Conservation (phyloP, 345 rosid species). For the Salix brachista region DNA sequence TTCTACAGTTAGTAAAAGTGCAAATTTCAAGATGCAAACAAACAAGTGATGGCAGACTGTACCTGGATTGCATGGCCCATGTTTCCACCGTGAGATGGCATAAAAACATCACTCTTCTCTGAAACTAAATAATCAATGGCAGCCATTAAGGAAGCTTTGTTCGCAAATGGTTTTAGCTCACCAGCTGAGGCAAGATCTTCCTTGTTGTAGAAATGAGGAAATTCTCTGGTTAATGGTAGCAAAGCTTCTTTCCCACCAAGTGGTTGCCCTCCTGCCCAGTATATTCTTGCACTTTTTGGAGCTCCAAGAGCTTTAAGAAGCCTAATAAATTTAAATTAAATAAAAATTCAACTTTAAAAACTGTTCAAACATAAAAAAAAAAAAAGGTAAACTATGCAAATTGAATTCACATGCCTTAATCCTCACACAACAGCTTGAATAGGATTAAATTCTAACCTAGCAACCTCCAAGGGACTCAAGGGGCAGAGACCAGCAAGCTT, state of each 20-base stretch:
- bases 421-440: background rate
- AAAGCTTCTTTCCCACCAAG: constrained; percentile 80
- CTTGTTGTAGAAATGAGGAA: constrained; percentile 73
- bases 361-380: background rate
- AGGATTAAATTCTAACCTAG: constrained; percentile 46
- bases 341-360: background rate
- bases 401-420: background rate
- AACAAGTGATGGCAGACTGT: background rate
- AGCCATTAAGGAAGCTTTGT: constrained; percentile 80
- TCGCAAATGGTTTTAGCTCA: constrained; percentile 73
- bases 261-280: constrained; percentile 96
- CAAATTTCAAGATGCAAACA: background rate
- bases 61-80: constrained; percentile 97
- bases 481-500: constrained; percentile 94
- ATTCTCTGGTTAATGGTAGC: constrained; percentile 57
- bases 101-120: constrained; percentile 78
- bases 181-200: constrained; percentile 74
- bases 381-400: background rate
- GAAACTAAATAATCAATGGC: constrained; percentile 85
- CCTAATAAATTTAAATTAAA: constrained; percentile 31
- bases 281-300: constrained; percentile 59
- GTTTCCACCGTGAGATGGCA: constrained; percentile 99
- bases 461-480: constrained; percentile 75
- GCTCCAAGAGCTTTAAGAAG: constrained; percentile 94
- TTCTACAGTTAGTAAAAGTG: background rate